Base-by-base conservation (phyloP, 2,329 filamentous ascomycete genomes). In the Alternaria consortialis region DNA sequence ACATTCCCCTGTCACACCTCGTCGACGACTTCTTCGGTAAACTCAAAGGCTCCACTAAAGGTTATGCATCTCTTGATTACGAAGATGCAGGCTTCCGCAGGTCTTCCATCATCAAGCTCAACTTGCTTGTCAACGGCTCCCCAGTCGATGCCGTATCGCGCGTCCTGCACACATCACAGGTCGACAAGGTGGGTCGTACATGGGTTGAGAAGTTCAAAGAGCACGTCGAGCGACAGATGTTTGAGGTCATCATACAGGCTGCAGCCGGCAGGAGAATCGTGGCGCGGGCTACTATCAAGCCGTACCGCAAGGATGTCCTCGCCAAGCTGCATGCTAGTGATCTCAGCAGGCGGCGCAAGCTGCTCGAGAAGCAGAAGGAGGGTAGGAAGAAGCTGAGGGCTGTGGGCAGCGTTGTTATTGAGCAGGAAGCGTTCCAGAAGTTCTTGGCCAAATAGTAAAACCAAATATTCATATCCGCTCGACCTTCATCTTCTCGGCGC, bases 11-110 rank as follows among this genome's bases (percentile, higher is more conserved):
- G 1, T 89, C 93, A 2, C 92, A 97, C 55, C 84, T 99, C 4
- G 95, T 99, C 1, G 95, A 98, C 70, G 95, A 99, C 79, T 90
- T 99, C 75, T 99, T 99, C 77, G 95, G 95, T 53, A 97, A 97
- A 79, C 84, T 99, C 54, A 99, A 99, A 79, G 92, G 93, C 37
- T 87, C 88, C 0, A 97, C 94, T 55, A 97, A 97, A 77, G 95
- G 95, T 11, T 99, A 99, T 72, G 95, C 95, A 0, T 95, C 91
- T 36, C 86, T 99, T 5, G 95, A 99, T 78, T 99, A 99, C 77
- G 95, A 99, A 80, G 95, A 99, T 71, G 91, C 93, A 0, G 94
- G 92, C 0, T 99, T 93, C 87, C 88, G 90, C 23, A 82, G 87
- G 62, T 92, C 91, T 73, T 88, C 89, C 63, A 88, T 99, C 40